phyloP scores from a whole-genome alignment of 495 filamentous ascomycete genomes.

The Tuber borchii region DNA sequence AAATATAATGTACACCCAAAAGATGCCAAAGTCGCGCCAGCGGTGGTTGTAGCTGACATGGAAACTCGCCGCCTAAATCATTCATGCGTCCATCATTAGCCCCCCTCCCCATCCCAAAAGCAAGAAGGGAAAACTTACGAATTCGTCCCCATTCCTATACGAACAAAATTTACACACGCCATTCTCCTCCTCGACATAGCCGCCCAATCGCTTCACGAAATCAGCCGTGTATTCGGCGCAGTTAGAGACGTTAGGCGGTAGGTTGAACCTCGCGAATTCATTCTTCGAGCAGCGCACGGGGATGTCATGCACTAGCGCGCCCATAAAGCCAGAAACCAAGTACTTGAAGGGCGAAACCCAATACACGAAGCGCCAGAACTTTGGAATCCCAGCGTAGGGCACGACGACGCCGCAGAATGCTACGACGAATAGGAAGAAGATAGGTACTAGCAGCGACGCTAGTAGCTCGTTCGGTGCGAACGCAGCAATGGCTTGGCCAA shows the following conservation, averaged over 20 bases:
- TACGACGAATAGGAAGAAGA: constrained; percentile 59
- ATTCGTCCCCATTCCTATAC: constrained; percentile 54
- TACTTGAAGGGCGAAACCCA: constrained; percentile 60
- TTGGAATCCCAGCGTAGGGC: constrained; percentile 50
- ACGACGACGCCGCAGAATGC: constrained; percentile 61
- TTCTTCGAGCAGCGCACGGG: constrained; percentile 51
- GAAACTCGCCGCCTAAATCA: constrained; percentile 40
- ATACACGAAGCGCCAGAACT: constrained; percentile 71
- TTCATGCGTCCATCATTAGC: background rate
- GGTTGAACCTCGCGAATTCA: constrained; percentile 55
- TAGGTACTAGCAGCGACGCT: constrained; percentile 60
- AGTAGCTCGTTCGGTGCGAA: constrained; percentile 66
- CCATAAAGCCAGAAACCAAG: constrained; percentile 54
- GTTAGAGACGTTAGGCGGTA: constrained; percentile 47
- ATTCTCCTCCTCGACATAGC: constrained; percentile 49
- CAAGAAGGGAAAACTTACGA: constrained; percentile 42
- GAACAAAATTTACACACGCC: constrained; percentile 58
- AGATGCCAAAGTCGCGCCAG: constrained; percentile 58
- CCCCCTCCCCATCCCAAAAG: background rate
- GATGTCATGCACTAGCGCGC: constrained; percentile 51
- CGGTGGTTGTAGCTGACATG: constrained; percentile 52
- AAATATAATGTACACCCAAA: constrained; percentile 41
- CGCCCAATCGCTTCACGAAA: constrained; percentile 48
- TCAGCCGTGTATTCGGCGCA: constrained; percentile 51
- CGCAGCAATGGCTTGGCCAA: constrained; percentile 70